A percentile compares a stretch with the other conserved stretches of the same genome.
Evolutionary conservation across 192 early-diverging fungal species (phyloP).

Genomic region (Mortierella claussenii): DNA sequence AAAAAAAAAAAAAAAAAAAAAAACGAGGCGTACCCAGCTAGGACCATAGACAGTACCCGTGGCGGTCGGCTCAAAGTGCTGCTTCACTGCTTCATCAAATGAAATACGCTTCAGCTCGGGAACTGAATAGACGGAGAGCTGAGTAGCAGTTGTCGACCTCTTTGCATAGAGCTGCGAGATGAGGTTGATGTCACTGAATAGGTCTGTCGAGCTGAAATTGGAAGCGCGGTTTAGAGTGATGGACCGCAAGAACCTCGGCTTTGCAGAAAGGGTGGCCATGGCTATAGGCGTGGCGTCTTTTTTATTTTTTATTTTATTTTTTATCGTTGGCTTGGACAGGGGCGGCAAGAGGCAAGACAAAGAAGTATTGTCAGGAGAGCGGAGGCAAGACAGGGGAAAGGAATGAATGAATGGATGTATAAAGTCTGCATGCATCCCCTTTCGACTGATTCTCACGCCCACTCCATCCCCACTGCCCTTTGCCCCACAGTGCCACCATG

Average conservation of each 20-base stretch:
- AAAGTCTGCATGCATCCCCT: no score
- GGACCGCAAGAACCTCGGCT: constrained; percentile 62
- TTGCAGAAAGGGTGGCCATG: constrained; percentile 34
- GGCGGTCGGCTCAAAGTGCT: constrained; percentile 71
- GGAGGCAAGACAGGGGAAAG: no score
- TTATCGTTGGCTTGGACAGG: neutral
- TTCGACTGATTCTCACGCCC: no score
- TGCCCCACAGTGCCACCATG: no score
- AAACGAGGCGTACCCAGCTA: constrained; percentile 69
- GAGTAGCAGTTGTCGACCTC: constrained; percentile 62
- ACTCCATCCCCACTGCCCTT: no score
- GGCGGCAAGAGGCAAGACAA: no score
- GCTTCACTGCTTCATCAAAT: constrained; percentile 80
- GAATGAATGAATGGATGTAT: no score
- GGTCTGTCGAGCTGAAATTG: constrained; percentile 71
- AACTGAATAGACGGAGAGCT: constrained; percentile 72
- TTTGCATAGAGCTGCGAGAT: constrained; percentile 60
- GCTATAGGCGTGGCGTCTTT: neutral
- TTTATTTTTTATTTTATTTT: constrained; percentile 1
- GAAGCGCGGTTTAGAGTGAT: constrained; percentile 81
- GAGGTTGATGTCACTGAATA: constrained; percentile 65
- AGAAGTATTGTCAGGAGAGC: no score
- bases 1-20: neutral
- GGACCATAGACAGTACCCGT: constrained; percentile 87
- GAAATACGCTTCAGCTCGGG: constrained; percentile 75